Percentiles rank a stretch among this genome's conserved stretches.
Evolutionary conservation across 768 basidiomycete genomes (phyloP).

Genomic region (Boletales sp.): DNA sequence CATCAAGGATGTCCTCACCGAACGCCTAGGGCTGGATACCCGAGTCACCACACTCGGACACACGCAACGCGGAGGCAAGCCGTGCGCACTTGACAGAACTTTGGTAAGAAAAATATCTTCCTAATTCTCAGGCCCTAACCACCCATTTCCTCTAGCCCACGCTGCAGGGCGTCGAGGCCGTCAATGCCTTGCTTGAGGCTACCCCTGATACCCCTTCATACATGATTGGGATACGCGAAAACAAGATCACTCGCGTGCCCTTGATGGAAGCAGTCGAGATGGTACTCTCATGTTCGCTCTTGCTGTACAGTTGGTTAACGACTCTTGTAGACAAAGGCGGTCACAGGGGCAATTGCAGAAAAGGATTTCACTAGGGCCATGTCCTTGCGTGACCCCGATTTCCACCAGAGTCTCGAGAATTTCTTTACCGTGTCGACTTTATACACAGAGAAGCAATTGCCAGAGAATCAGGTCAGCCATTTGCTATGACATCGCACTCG

Average conservation of each 20-base stretch:
- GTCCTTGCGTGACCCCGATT: constrained; percentile 88
- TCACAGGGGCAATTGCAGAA: constrained; percentile 73
- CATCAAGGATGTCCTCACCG: constrained; percentile 84
- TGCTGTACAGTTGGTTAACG: constrained; percentile 1
- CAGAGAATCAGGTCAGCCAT: constrained; percentile 41
- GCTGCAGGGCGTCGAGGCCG: constrained; percentile 92
- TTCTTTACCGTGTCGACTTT: constrained; percentile 73
- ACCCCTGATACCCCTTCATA: constrained; percentile 90
- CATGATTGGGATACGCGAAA: constrained; percentile 95
- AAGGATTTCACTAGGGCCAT: constrained; percentile 88
- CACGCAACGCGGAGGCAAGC: constrained; percentile 91
- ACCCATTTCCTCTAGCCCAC: constrained; percentile 62
- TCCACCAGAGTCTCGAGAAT: constrained; percentile 80
- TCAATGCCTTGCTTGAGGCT: constrained; percentile 81
- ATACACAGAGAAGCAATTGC: constrained; percentile 50
- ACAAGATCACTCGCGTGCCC: constrained; percentile 90
- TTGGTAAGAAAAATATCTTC: constrained; percentile 49
- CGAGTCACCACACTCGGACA: constrained; percentile 97
- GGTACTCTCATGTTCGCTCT: constrained; percentile 38
- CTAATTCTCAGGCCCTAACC: not conserved
- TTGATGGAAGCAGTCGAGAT: constrained; percentile 90
- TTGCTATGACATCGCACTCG: not conserved
- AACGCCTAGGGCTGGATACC: constrained; percentile 88
- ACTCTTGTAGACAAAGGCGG: constrained; percentile 69
- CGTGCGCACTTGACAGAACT: constrained; percentile 91